Base-by-base conservation (phyloP, 140 eudicot species). In the Flaveria floridana region DNA sequence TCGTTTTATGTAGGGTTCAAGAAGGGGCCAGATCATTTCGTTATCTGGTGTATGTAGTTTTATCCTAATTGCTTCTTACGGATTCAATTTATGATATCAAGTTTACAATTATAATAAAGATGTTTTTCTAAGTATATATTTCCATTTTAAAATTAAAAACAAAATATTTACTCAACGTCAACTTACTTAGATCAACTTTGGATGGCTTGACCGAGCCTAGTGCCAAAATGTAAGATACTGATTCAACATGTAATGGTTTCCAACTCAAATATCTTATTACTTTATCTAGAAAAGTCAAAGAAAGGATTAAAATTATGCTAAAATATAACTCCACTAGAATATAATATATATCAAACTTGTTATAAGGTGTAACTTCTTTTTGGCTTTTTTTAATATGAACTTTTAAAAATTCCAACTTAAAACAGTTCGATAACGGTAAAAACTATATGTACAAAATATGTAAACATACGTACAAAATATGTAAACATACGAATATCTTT, bases 201-300 rank as follows among this genome's bases (percentile, higher is more conserved):
- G 76, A 52, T 53, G 76, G 76, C 51, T 3, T n/a, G 48, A 71
- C 75, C 4, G 28, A 42, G 30, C 53, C 2, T 26, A 26, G 1
- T 13, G 44, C 42, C 6, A 10, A 62, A 0, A 4, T 53, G 18
- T 12, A 61, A 23, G 42, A 61, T 28, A 14, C 46, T 28, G 46
- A 28, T 62, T 62, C 46, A 11, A 28, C 5, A 12, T 14, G 2
- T 62, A 59, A 0, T 62, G 0, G 19, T 62, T 13, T 28, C 1
- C n/a, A 7, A 6, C 5, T 62, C 68, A 62, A 62, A 62, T 21
- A 59, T 59, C 66, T 59, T 59, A 59, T 25, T 59, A 21, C 16
- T 25, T 59, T 59, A 25, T 21, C 26, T 4, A 9, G 18, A 28
- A 62, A 62, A 4, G 68, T 62, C 46, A 62, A 62, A 15, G 21